Evolutionary conservation across 23 red algal species (phyloP).

Genomic region (Gracilaria domingensis): DNA sequence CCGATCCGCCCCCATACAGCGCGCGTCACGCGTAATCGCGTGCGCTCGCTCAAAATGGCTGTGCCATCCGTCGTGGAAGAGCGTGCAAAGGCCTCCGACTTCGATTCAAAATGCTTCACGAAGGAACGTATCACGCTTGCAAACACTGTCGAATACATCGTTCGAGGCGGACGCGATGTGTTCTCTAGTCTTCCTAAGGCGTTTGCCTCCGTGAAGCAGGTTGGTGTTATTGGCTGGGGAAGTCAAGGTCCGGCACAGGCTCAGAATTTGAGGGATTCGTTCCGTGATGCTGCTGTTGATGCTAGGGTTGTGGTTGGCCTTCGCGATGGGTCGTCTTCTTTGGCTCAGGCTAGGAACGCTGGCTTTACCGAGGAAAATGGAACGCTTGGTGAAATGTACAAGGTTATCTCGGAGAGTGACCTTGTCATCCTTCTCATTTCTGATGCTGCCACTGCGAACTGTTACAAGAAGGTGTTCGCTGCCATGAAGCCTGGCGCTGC

Average conservation of each 20-base stretch:
- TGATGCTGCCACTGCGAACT: slow-evolving; percentile 88
- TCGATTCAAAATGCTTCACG: slow-evolving; percentile 82
- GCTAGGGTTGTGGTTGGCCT: slow-evolving; percentile 86
- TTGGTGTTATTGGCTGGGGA: slow-evolving; percentile 99
- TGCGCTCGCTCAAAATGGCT: slow-evolving; percentile 26
- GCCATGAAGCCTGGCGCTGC: slow-evolving; percentile 98
- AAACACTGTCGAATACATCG: slow-evolving; percentile 89
- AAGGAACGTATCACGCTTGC: slow-evolving; percentile 88
- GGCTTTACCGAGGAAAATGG: slow-evolving; percentile 94
- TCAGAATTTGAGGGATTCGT: slow-evolving; percentile 98
- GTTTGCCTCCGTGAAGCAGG: slow-evolving; percentile 83
- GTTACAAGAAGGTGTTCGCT: slow-evolving; percentile 84
- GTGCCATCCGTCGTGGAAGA: slow-evolving; percentile 74
- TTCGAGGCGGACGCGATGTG: slow-evolving; percentile 91
- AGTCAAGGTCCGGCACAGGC: slow-evolving; percentile 97
- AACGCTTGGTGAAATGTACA: slow-evolving; percentile 94
- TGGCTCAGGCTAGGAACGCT: slow-evolving; percentile 72
- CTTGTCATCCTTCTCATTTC: slow-evolving; percentile 93
- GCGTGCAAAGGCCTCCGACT: slow-evolving; percentile 80
- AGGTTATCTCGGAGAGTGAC: slow-evolving; percentile 89
- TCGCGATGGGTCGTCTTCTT: slow-evolving; percentile 64
- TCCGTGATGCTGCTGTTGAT: slow-evolving; percentile 80
- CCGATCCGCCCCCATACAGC: background rate
- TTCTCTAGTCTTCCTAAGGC: slow-evolving; percentile 76
- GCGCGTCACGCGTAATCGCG: background rate